These are phyloP conservation scores for Epichloe glyceriae DNA, from an alignment of 2,329 filamentous ascomycete species.

Conservation along the genomic window DNA sequence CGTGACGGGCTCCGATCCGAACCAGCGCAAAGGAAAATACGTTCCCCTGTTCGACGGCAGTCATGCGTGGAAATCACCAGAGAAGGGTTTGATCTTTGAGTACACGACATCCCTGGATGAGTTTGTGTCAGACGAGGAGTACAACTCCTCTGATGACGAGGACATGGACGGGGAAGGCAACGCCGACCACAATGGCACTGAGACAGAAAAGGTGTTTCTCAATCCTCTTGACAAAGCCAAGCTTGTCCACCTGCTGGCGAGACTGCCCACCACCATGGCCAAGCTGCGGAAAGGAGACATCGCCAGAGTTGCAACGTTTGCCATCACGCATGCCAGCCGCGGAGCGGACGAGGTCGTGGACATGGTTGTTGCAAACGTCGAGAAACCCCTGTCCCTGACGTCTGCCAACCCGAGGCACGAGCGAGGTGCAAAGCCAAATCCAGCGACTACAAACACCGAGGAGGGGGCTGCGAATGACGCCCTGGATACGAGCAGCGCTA, in stretches of 20 bases:
- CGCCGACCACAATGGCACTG: constrained; percentile 30
- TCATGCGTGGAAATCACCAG: constrained; percentile 65
- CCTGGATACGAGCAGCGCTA: constrained; percentile 56
- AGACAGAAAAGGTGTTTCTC: constrained; percentile 50
- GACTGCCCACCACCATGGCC: constrained; percentile 63
- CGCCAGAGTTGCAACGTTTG: constrained; percentile 74
- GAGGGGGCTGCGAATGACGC: constrained; percentile 27
- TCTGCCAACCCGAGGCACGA: constrained; percentile 50
- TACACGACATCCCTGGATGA: constrained; percentile 65
- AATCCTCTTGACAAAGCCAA: constrained; percentile 76
- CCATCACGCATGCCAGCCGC: constrained; percentile 71
- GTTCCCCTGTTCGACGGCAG: constrained; percentile 62
- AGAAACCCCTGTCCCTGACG: constrained; percentile 61
- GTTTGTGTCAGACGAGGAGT: constrained; percentile 72
- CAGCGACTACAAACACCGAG: constrained; percentile 16
- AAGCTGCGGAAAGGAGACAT: constrained; percentile 74
- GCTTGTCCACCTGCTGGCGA: constrained; percentile 69
- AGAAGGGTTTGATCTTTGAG: constrained; percentile 61
- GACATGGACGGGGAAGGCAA: constrained; percentile 49
- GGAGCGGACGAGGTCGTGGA: constrained; percentile 89
- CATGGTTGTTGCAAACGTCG: constrained; percentile 71
- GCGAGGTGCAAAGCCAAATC: constrained; percentile 22
- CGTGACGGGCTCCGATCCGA: constrained; percentile 49
- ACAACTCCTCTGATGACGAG: constrained; percentile 78
- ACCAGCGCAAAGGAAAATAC: constrained; percentile 36